These are phyloP conservation scores for Russula sp. DNA, from an alignment of 768 basidiomycete genomes.

Conservation along the genomic window DNA sequence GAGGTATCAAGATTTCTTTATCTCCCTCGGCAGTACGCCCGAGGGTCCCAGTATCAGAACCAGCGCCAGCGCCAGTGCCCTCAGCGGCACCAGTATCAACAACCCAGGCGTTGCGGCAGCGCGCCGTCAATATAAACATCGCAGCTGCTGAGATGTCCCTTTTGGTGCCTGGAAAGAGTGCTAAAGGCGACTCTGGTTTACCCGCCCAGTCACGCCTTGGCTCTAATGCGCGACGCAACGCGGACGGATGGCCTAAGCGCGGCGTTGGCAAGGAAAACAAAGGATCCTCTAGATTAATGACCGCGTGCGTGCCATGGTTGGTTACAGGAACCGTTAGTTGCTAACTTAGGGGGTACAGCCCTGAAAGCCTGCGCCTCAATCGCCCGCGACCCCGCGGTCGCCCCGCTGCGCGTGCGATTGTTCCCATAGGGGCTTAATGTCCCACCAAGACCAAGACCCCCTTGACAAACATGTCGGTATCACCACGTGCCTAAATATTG, in stretches of 20 bases:
- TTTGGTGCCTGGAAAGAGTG: constrained; percentile 31
- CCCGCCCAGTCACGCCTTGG: constrained; percentile 45
- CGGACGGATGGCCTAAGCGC: constrained; percentile 61
- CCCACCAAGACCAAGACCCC: not conserved
- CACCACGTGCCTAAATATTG: too few relatives aligned
- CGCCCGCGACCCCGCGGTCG: constrained; percentile 44
- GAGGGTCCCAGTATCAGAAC: constrained; percentile 17
- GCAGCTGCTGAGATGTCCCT: constrained; percentile 33
- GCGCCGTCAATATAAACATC: constrained; percentile 12
- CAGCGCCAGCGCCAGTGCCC: constrained; percentile 26
- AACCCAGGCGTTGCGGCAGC: constrained; percentile 13
- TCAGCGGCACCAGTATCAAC: constrained; percentile 33
- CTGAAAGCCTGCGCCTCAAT: constrained; percentile 39
- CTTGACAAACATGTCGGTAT: not conserved
- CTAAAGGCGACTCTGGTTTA: constrained; percentile 30
- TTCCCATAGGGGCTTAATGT: constrained; percentile 3
- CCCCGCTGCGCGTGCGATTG: constrained; percentile 29
- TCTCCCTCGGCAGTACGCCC: constrained; percentile 39
- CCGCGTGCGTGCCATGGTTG: constrained; percentile 45
- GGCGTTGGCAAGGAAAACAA: constrained; percentile 44
- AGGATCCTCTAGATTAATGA: constrained; percentile 36
- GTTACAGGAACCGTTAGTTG: not conserved
- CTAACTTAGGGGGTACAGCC: constrained; percentile 27
- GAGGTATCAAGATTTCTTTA: constrained; percentile 40
- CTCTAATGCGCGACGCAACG: constrained; percentile 50